phyloP scores from a whole-genome alignment of 331 rosid species.

The Pyrus hybrid region DNA sequence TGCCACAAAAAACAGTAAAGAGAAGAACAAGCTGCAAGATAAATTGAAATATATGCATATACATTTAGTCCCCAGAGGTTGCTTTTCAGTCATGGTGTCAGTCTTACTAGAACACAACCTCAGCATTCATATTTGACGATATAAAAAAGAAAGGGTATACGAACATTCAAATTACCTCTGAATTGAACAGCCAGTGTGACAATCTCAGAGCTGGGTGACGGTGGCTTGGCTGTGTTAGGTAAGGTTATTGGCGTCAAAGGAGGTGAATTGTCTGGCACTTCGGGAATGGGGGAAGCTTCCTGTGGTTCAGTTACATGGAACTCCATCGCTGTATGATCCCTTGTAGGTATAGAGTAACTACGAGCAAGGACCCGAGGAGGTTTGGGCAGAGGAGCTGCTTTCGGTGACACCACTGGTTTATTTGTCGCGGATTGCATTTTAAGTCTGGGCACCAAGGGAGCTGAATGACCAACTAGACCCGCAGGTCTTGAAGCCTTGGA shows the following conservation, averaged over 20 bases:
- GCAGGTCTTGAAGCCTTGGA: slow-evolving; percentile 47
- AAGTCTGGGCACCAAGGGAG: slow-evolving; percentile 58
- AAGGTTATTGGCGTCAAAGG: slow-evolving; percentile 57
- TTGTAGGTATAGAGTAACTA: slow-evolving; percentile 88
- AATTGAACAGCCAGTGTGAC: slow-evolving; percentile 21
- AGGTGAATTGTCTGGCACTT: slow-evolving; percentile 47
- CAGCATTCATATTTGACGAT: neutral
- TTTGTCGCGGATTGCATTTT: slow-evolving; percentile 43
- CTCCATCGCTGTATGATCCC: slow-evolving; percentile 42
- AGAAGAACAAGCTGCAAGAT: neutral
- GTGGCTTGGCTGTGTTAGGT: slow-evolving; percentile 36
- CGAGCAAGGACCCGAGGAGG: slow-evolving; percentile 73
- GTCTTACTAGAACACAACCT: neutral
- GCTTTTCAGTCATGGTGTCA: neutral
- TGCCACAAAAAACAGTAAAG: neutral
- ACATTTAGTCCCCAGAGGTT: neutral
- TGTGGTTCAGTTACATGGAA: slow-evolving; percentile 32
- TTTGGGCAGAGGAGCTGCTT: slow-evolving; percentile 73
- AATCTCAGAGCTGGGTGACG: slow-evolving; percentile 33
- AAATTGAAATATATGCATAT: neutral
- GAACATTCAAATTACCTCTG: slow-evolving; percentile 45
- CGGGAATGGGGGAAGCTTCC: slow-evolving; percentile 37
- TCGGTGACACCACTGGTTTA: slow-evolving; percentile 32
- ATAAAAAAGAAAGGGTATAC: neutral
- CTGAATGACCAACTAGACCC: slow-evolving; percentile 70